Percentiles rank a stretch among this genome's conserved stretches.
Conservation (phyloP, 2,329 filamentous ascomycete species). For the Hymenoscyphus albidus region DNA sequence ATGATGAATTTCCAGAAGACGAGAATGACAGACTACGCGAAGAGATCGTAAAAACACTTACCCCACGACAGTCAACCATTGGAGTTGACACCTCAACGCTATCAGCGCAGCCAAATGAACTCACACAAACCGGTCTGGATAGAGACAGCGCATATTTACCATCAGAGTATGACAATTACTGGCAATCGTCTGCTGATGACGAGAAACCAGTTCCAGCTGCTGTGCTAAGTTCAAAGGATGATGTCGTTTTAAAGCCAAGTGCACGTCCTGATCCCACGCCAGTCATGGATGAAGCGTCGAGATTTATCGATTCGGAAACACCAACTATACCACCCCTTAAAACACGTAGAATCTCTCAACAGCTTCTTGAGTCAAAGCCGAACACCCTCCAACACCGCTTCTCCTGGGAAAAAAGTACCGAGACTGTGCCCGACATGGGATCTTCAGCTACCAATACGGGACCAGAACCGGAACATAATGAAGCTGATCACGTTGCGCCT, state of each 20-base stretch:
- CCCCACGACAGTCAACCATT: conserved; percentile 40
- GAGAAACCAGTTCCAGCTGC: conserved; percentile 11
- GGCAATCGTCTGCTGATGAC: conserved; percentile 47
- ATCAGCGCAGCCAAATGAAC: conserved; percentile 19
- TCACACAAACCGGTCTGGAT: conserved; percentile 14
- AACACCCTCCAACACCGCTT: conserved; percentile 25
- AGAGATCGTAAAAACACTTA: conserved; percentile 70
- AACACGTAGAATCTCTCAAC: conserved; percentile 19
- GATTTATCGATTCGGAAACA: conserved; percentile 24
- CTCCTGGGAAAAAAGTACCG: conserved; percentile 31
- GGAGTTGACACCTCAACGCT: conserved; percentile 14
- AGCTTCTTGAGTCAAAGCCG: conserved; percentile 12
- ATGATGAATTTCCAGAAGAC: conserved; percentile 38
- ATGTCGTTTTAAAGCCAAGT: background rate
- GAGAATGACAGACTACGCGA: conserved; percentile 69
- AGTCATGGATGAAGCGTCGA: background rate
- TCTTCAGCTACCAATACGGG: background rate
- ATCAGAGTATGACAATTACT: conserved; percentile 65
- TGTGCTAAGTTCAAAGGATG: background rate
- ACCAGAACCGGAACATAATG: background rate
- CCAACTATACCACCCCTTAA: conserved; percentile 26
- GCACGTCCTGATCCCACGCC: background rate
- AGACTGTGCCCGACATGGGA: conserved; percentile 14
- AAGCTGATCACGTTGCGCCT: background rate
- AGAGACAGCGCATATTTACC: conserved; percentile 62